Percentiles rank a stretch among this genome's conserved stretches.
phyloP scores from a whole-genome alignment of 2,329 filamentous ascomycete species.

The Fusarium pseudoanthophilum region DNA sequence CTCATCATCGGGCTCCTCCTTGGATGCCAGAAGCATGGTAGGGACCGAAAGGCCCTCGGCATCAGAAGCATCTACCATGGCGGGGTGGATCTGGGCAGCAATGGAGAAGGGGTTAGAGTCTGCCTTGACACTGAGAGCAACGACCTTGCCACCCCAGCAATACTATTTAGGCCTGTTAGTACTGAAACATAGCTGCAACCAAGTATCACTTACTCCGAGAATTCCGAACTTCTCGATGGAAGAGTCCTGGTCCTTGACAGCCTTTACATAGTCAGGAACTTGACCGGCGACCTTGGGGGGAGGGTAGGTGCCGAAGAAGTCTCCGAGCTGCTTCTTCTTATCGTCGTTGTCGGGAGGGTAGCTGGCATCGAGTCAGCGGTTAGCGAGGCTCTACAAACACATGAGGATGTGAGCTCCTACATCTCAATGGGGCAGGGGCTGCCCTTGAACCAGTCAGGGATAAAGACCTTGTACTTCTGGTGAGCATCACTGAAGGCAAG shows the following conservation, averaged over 20 bases:
- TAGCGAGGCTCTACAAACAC: neutral
- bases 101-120: constrained; percentile 65
- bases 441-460: constrained; percentile 91
- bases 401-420: constrained; percentile 39
- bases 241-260: constrained; percentile 62
- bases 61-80: constrained; percentile 72
- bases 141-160: constrained; percentile 79
- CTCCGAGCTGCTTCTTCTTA: constrained; percentile 67
- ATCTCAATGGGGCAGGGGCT: constrained; percentile 68
- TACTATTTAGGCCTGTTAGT: constrained; percentile 50
- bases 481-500: constrained; percentile 64
- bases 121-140: constrained; percentile 61
- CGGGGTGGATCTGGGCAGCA: constrained; percentile 66
- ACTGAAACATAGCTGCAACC: neutral
- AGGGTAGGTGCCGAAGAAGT: constrained; percentile 66
- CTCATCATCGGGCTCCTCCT: constrained; percentile 68
- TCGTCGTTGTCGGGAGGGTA: constrained; percentile 73
- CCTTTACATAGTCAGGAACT: constrained; percentile 66
- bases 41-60: constrained; percentile 70
- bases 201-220: constrained; percentile 61
- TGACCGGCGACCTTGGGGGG: constrained; percentile 59
- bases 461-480: constrained; percentile 84
- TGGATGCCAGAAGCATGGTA: constrained; percentile 71
- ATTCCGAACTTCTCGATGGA: constrained; percentile 69
- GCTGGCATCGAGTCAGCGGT: constrained; percentile 46